These are phyloP conservation scores for Chalara sp. DNA, from an alignment of 2,329 filamentous ascomycete species.

Conservation along the genomic window DNA sequence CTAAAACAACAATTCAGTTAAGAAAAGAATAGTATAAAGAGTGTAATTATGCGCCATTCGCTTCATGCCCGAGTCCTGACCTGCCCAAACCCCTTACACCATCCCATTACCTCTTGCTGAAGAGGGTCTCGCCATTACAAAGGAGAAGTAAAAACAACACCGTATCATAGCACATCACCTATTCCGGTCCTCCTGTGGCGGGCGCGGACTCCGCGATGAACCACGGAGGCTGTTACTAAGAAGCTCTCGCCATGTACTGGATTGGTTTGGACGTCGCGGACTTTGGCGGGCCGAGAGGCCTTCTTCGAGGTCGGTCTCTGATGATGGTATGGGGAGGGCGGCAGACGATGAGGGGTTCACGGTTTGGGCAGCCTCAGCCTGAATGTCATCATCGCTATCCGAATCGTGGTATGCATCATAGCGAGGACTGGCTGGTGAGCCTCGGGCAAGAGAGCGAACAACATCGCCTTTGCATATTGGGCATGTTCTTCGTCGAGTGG, in stretches of 20 bases:
- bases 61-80: too few species aligned
- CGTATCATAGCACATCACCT: slow-evolving; percentile 9
- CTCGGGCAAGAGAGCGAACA: slow-evolving; percentile 58
- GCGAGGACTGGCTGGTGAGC: slow-evolving; percentile 22
- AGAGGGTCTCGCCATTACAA: too few species aligned
- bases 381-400: slow-evolving; percentile 37
- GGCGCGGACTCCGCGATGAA: slow-evolving; percentile 14
- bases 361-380: slow-evolving; percentile 36
- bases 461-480: slow-evolving; percentile 98
- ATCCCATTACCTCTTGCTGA: too few species aligned
- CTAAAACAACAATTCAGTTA: too few species aligned
- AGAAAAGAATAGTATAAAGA: too few species aligned
- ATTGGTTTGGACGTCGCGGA: slow-evolving; percentile 9
- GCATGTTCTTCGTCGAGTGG: slow-evolving; percentile 90
- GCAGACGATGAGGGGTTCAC: slow-evolving; percentile 40
- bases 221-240: slow-evolving; percentile 19
- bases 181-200: slow-evolving; percentile 20
- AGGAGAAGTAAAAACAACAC: too few species aligned
- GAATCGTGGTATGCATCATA: slow-evolving; percentile 32
- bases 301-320: slow-evolving; percentile 20
- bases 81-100: too few species aligned
- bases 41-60: too few species aligned
- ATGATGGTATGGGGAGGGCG: slow-evolving; percentile 13
- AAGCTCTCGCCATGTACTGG: slow-evolving; percentile 19
- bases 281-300: slow-evolving; percentile 13